Conservation (phyloP, 306 rosid species). For the Cicer arietinum region DNA sequence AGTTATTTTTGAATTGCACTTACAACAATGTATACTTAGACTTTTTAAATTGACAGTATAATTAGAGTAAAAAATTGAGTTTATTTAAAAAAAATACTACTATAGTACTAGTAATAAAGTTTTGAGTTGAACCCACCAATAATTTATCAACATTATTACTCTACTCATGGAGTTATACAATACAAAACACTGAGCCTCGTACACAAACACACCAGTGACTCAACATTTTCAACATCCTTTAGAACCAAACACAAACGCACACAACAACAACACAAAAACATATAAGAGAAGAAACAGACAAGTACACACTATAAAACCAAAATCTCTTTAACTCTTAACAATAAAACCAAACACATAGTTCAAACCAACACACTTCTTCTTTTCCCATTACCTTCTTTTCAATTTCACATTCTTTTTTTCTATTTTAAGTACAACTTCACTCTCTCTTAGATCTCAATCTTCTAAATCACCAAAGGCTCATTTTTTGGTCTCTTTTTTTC, state of each 20-base stretch:
- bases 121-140: not conserved
- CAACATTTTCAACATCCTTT: constrained; percentile 1
- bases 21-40: no score
- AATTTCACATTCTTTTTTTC: not conserved
- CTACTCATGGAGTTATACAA: not conserved
- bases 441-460: not conserved
- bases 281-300: not conserved
- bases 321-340: constrained; percentile 25
- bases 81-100: no score
- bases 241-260: not conserved
- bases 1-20: no score
- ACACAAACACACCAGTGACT: not conserved
- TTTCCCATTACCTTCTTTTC: not conserved
- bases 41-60: no score
- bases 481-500: not conserved
- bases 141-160: constrained; percentile 22
- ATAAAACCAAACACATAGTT: constrained; percentile 27
- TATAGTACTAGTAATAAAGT: no score
- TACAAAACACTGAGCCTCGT: not conserved
- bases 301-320: constrained; percentile 38
- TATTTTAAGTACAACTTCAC: not conserved
- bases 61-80: no score
- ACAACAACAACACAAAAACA: not conserved
- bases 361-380: not conserved
- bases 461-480: not conserved